Evolutionary conservation across 2,329 filamentous ascomycete species (phyloP), one percentile per base, ranked within the genome.

Genomic region (Arachnomyces sp.): DNA sequence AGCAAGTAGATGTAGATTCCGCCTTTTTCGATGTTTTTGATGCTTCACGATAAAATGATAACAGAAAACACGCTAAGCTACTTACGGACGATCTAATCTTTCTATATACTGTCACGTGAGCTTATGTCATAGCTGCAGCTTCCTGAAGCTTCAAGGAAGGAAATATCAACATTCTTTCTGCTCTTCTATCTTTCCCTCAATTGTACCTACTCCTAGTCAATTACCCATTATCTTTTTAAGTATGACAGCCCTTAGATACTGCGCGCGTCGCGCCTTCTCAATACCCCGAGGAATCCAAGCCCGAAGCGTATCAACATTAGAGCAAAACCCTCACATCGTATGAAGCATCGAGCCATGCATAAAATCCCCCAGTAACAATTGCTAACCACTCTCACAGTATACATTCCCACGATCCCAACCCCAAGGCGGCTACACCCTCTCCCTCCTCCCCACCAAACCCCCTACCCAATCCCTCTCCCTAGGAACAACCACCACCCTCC

Each of bases 371-470:
- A 42, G 13, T n/a, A 25, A 17, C 16, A 12, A 16, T 25, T 18
- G 5, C 33, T 34, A 38, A 39, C 28, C 12, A 30, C 7, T 14
- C 11, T 32, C 15, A 34, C 28, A 53, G 52, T 54, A 50, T 35
- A 46, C 48, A 36, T 55, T 53, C 59, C 65, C 17, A 60, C 68
- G 44, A 59, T 66, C n/a, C 45, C 41, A 48, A 44, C 55, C 61
- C 42, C 54, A 53, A 36, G 46, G 60, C 55, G 56, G 46, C 29
- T 65, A 71, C 40, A 56, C 77, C 42, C 66, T 81, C 15, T 72
- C 76, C n/a, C 66, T 78, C 38, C 65, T 81, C 8, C 65, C 75
- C 2, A 72, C 71, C 3, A 57, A 65, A 5, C 76, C 77, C 2
- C 70, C 74, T 7, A 74, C 65, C 14, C 56, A 64, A 4, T 61